These are phyloP conservation scores for Porogramme epimiltina DNA, from an alignment of 1,284 basidiomycete genomes.

Conservation along the genomic window DNA sequence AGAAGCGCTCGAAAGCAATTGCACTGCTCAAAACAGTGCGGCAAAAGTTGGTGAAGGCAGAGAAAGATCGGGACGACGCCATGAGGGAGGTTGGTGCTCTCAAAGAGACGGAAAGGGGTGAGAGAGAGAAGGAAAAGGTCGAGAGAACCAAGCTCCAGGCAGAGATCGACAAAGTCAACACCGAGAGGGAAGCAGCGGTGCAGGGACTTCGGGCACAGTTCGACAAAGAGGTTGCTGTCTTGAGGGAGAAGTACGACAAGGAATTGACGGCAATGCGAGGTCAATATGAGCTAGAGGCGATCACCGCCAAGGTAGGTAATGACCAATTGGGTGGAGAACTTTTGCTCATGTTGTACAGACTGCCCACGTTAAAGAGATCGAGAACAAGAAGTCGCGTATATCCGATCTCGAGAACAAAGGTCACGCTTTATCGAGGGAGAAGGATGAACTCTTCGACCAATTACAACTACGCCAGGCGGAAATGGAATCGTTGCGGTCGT, in stretches of 20 bases:
- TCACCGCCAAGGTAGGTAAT: constrained; percentile 67
- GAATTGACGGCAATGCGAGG: constrained; percentile 66
- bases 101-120: constrained; percentile 62
- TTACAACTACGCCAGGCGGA: constrained; percentile 87
- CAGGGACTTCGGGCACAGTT: constrained; percentile 69
- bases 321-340: neutral
- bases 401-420: constrained; percentile 70
- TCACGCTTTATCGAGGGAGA: constrained; percentile 68
- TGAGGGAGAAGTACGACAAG: constrained; percentile 74
- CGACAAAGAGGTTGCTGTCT: constrained; percentile 69
- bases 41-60: constrained; percentile 88
- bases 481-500: constrained; percentile 76
- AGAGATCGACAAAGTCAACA: constrained; percentile 60
- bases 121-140: constrained; percentile 62
- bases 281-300: constrained; percentile 78
- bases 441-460: constrained; percentile 80
- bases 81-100: constrained; percentile 52
- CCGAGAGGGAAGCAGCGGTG: constrained; percentile 74
- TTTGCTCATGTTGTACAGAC: constrained; percentile 47
- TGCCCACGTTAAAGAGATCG: constrained; percentile 68
- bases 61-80: constrained; percentile 87
- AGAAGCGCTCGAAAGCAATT: constrained; percentile 93
- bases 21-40: constrained; percentile 89
- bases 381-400: constrained; percentile 64
- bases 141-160: constrained; percentile 59